Conservation (phyloP, 805 yeast species). For the Cyberlindnera suaveolens region DNA sequence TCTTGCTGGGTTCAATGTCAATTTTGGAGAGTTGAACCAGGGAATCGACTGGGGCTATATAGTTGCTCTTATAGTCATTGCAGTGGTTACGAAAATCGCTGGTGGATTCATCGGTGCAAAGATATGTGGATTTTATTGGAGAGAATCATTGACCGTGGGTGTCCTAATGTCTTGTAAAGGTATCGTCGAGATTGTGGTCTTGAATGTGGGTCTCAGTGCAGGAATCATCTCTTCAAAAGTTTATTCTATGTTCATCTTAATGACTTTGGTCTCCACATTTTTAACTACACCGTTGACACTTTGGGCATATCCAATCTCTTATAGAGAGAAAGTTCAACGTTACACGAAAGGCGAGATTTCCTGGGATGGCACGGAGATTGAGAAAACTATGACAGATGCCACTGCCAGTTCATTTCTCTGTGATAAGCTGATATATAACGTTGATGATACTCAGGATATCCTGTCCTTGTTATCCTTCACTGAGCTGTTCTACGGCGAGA, state of each 20-base stretch:
- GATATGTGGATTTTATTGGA: slow-evolving; percentile 55
- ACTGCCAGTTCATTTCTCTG: slow-evolving; percentile 13
- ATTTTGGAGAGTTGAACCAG: slow-evolving; percentile 53
- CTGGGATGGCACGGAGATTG: slow-evolving; percentile 24
- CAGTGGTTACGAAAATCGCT: slow-evolving; percentile 57
- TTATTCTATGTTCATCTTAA: slow-evolving; percentile 75
- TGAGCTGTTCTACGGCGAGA: slow-evolving; percentile 24
- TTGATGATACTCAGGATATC: slow-evolving; percentile 20
- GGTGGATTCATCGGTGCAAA: slow-evolving; percentile 68
- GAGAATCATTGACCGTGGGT: slow-evolving; percentile 74
- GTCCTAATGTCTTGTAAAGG: slow-evolving; percentile 86
- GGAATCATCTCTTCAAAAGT: slow-evolving; percentile 58
- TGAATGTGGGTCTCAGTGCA: slow-evolving; percentile 68
- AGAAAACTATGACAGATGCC: slow-evolving; percentile 4
- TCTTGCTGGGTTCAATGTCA: slow-evolving; percentile 66
- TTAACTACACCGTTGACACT: slow-evolving; percentile 73
- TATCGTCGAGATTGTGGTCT: slow-evolving; percentile 76
- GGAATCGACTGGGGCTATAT: slow-evolving; percentile 79
- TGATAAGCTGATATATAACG: slow-evolving; percentile 18
- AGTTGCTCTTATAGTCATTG: slow-evolving; percentile 59
- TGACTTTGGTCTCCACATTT: slow-evolving; percentile 77
- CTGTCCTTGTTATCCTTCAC: slow-evolving; percentile 19
- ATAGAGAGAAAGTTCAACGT: slow-evolving; percentile 43
- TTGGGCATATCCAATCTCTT: slow-evolving; percentile 52
- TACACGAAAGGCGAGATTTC: slow-evolving; percentile 24